phyloP scores from a whole-genome alignment of 768 basidiomycete species.

The Cystofilobasidium macerans region DNA sequence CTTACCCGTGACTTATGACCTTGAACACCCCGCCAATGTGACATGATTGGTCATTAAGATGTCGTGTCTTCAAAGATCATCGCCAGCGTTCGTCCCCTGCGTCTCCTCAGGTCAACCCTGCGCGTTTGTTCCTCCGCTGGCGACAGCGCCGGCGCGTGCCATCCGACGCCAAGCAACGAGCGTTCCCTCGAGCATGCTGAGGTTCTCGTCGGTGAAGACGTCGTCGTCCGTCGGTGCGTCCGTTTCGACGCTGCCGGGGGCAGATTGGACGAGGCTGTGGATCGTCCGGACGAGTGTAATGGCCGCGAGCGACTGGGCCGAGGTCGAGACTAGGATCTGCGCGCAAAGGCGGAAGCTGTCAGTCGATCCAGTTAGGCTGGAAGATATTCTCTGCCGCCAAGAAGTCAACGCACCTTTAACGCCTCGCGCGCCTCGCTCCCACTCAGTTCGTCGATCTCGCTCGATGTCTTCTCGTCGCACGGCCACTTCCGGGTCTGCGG shows the following conservation, averaged over 20 bases:
- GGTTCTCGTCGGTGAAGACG: conserved; percentile 1
- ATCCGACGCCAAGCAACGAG: background rate
- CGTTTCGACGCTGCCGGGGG: background rate
- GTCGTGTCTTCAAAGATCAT: no score
- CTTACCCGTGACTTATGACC: no score
- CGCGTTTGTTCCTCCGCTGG: no score
- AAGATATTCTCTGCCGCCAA: no score
- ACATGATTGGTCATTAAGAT: no score
- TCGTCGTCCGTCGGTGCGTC: background rate
- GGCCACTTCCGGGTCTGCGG: background rate
- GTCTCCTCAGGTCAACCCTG: no score
- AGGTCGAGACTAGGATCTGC: background rate
- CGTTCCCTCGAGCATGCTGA: background rate
- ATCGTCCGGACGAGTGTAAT: background rate
- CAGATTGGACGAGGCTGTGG: background rate
- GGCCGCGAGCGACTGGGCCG: background rate
- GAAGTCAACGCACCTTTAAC: conserved; percentile 7
- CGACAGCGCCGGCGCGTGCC: no score
- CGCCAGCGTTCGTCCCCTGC: no score
- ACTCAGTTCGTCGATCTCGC: conserved; percentile 18
- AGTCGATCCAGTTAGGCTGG: no score
- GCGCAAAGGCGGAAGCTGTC: background rate
- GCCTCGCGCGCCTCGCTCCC: conserved; percentile 8
- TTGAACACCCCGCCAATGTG: no score
- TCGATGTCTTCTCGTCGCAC: background rate